phyloP scores from a whole-genome alignment of 192 early-diverging fungal species.

The Ambispora gerdemannii region DNA sequence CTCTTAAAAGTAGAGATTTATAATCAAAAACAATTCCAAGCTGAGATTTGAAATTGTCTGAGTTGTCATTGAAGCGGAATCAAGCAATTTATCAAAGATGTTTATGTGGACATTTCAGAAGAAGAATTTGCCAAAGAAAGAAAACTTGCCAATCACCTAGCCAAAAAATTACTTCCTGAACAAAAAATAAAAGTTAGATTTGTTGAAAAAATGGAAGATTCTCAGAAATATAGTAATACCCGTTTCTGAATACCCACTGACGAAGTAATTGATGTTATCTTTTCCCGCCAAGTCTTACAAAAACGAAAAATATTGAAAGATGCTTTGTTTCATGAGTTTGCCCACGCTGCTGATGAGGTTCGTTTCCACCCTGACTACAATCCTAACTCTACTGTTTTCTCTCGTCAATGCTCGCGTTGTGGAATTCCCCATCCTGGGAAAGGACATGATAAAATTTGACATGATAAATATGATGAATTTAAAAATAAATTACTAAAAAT shows the following conservation, averaged over 20 bases:
- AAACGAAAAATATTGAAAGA: neutral
- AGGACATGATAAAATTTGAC: conserved; percentile 2
- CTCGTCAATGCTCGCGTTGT: neutral
- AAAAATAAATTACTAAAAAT: conserved; percentile 1
- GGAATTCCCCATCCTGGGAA: neutral
- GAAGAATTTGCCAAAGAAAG: neutral
- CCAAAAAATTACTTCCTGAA: neutral
- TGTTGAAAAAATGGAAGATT: neutral
- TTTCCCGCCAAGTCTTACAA: neutral
- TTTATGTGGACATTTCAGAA: neutral
- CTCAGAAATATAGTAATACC: neutral
- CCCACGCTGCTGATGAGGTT: neutral
- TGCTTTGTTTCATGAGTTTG: neutral
- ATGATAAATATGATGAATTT: conserved; percentile 1
- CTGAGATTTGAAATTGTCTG: conserved; percentile 2
- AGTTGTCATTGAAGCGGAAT: neutral
- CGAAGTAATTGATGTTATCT: neutral
- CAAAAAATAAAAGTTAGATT: neutral
- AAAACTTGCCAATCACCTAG: neutral
- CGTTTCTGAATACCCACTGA: neutral
- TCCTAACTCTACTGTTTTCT: neutral
- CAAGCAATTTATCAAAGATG: neutral
- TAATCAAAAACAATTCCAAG: neutral
- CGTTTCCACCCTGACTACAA: neutral
- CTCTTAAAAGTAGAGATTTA: neutral